phyloP scores from a whole-genome alignment of 2,329 filamentous ascomycete species.

The Penicillium sp. region DNA sequence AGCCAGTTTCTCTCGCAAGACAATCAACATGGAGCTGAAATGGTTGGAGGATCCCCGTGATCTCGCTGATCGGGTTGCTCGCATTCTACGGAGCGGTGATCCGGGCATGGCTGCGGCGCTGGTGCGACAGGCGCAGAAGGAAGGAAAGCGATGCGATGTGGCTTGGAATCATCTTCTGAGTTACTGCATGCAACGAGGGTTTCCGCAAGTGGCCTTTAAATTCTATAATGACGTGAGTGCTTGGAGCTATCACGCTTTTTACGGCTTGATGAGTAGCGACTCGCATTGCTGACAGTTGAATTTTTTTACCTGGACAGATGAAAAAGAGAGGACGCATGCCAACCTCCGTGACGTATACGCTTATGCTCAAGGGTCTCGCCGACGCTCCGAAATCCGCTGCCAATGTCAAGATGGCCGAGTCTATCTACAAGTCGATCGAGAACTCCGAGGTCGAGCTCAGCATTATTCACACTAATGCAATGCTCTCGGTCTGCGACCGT shows the following conservation, averaged over 20 bases:
- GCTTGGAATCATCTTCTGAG: constrained; percentile 88
- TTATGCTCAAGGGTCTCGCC: constrained; percentile 75
- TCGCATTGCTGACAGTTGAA: background rate
- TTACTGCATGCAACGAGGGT: constrained; percentile 64
- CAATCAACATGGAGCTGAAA: constrained; percentile 58
- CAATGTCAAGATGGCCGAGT: constrained; percentile 66
- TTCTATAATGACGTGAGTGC: constrained; percentile 78
- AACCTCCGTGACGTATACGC: constrained; percentile 79
- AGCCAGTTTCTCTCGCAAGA: constrained; percentile 15
- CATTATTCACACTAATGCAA: constrained; percentile 83
- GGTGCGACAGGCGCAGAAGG: constrained; percentile 66
- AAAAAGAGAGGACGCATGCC: constrained; percentile 86
- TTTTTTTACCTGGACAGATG: constrained; percentile 62
- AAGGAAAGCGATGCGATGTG: constrained; percentile 64
- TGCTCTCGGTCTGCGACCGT: constrained; percentile 77
- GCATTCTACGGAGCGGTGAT: constrained; percentile 60
- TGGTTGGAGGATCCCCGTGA: constrained; percentile 71
- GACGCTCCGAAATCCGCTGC: constrained; percentile 55
- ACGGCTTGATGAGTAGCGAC: background rate
- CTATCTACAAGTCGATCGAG: constrained; percentile 75
- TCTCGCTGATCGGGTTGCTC: constrained; percentile 67
- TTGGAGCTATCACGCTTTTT: background rate
- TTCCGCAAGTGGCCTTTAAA: constrained; percentile 68
- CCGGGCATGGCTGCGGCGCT: constrained; percentile 69
- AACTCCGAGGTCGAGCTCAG: constrained; percentile 68